Evolutionary conservation across 257 asterid genomes (phyloP).

Genomic region (Thymus mandschuricus): DNA sequence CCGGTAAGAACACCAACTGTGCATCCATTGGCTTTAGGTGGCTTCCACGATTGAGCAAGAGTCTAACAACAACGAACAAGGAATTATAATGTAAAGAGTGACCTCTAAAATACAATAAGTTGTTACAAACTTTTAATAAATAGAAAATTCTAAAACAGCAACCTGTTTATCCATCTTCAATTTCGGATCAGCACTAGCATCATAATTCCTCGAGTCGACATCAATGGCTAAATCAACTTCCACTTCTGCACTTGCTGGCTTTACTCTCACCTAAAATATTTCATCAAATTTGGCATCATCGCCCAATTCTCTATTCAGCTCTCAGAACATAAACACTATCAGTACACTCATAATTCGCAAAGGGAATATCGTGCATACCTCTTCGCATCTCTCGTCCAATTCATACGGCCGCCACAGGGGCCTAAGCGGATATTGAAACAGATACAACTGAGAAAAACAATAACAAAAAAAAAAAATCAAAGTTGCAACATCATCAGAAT

Average conservation of each 20-base stretch:
- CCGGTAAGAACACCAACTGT: constrained; percentile 72
- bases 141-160: not conserved
- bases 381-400: constrained; percentile 65
- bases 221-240: constrained; percentile 82
- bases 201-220: constrained; percentile 64
- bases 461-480: not conserved
- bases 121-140: not conserved
- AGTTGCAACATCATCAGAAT: not conserved
- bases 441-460: constrained; percentile 52
- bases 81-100: constrained; percentile 18
- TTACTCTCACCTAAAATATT: constrained; percentile 76
- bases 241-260: constrained; percentile 54
- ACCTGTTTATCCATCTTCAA: constrained; percentile 66
- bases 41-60: constrained; percentile 60
- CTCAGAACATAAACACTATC: constrained; percentile 1
- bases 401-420: constrained; percentile 90
- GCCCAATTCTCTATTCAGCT: constrained; percentile 17
- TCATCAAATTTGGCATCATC: constrained; percentile 17
- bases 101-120: constrained; percentile 14
- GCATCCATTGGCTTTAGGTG: constrained; percentile 53
- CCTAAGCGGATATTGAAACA: constrained; percentile 80
- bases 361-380: constrained; percentile 44
- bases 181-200: constrained; percentile 47
- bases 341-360: constrained; percentile 4
- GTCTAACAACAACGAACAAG: constrained; percentile 49